Evolutionary conservation across 306 rosid genomes (phyloP), one percentile per base, ranked within the genome.

Genomic region (Elaeagnus macrophylla): DNA sequence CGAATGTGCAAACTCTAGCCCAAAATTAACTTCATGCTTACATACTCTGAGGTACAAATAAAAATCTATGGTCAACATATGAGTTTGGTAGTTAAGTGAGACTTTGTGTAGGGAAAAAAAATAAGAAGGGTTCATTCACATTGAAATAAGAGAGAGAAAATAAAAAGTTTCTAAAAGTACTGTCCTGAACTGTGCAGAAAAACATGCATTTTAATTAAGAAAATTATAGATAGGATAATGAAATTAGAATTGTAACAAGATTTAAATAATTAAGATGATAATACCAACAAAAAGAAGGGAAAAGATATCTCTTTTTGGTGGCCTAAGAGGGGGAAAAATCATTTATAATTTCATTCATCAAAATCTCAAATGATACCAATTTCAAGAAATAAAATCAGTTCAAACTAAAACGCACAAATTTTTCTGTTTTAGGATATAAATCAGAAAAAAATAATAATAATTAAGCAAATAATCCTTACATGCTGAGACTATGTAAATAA

Each of bases 1-100:
- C 78, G 68, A 50, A 56, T 67, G 57, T 60, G 67, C 10, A 54
- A 67, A 54, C 66, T 62, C 78, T 71, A 75, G 42, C 62, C 71
- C 52, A 66, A 66, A 68, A 53, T 51, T 62, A 48, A 37, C 69
- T 61, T 62, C 80, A 72, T 66, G 48, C 45, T 54, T 73, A 70
- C 63, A 39, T 25, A 32, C 57, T 67, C 75, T 48, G 72, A n/a
- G 54, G 65, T 19, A 61, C 65, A 67, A 39, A 11, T 8, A 2
- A 19, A 48, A 56, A 65, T 18, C 15, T 5, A 53, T 1, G 38
- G 55, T 19, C 60, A 60, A 48, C 16, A 54, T 19, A 8, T 37
- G 50, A 11, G 50, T 35, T 40, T 52, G 52, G 53, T 41, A 35
- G 49, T 3, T 7, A 11, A 42, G 37, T 42, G 15, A 52, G 8